A percentile compares a stretch with the other conserved stretches of the same genome.
These are phyloP conservation scores for Triticum timopheevii DNA, from an alignment of 176 grass and related monocot genomes.

Conservation along the genomic window DNA sequence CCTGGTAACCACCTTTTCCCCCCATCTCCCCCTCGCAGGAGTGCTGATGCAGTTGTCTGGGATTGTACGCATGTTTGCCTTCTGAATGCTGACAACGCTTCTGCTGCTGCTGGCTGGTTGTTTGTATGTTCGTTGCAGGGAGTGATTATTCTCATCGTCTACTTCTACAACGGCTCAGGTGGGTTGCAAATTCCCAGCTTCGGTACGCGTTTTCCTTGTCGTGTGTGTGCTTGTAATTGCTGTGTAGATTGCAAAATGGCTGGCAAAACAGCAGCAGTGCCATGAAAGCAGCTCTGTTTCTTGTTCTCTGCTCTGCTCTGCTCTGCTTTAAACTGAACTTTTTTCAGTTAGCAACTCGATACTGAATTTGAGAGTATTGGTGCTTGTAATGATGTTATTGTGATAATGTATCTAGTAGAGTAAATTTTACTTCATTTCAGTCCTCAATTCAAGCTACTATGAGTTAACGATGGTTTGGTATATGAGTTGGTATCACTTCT, in stretches of 20 bases:
- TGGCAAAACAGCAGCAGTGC: neutral
- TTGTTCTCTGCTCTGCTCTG: neutral
- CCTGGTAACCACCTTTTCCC: conserved; percentile 44
- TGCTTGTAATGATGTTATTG: neutral
- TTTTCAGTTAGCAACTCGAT: neutral
- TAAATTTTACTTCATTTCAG: too few relatives aligned
- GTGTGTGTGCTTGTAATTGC: neutral
- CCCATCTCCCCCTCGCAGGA: too few relatives aligned
- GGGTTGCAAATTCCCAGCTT: conserved; percentile 5
- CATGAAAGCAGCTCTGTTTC: neutral
- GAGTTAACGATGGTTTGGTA: too few relatives aligned
- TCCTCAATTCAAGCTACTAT: too few relatives aligned
- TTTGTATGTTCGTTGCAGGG: conserved; percentile 43
- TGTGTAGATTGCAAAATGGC: neutral
- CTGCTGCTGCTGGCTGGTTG: neutral
- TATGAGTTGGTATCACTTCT: too few relatives aligned
- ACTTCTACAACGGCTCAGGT: conserved; percentile 73
- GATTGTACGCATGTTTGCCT: too few relatives aligned
- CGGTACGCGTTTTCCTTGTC: neutral
- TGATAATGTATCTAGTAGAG: too few relatives aligned
- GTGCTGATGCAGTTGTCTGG: neutral
- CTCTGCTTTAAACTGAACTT: neutral
- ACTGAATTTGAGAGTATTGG: neutral
- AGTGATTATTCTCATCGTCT: conserved; percentile 71
- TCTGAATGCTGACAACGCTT: neutral